Percentiles rank a stretch among this genome's conserved stretches.
Conservation (phyloP, 208 protist genomes). For the Endotrypanum monterogeii region DNA sequence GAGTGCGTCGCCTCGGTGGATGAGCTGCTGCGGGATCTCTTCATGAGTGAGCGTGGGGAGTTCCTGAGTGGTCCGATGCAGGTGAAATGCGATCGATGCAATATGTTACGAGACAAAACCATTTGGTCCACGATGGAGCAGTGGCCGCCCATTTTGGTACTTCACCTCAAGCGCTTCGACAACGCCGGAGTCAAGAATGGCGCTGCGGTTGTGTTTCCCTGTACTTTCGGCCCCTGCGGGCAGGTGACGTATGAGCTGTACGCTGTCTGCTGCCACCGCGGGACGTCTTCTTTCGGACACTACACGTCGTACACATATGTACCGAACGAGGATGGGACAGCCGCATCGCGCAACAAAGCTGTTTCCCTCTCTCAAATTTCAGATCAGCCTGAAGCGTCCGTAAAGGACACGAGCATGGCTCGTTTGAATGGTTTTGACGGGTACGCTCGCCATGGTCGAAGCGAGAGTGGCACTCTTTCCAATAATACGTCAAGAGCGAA, state of each 20-base stretch:
- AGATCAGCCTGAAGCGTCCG: not conserved
- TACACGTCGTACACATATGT: constrained; percentile 82
- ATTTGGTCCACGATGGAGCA: constrained; percentile 45
- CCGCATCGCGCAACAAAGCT: not conserved
- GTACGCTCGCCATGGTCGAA: too few relatives aligned
- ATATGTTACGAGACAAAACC: constrained; percentile 47
- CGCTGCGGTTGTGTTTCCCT: constrained; percentile 55
- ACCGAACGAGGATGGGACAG: constrained; percentile 12
- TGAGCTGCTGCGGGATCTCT: constrained; percentile 51
- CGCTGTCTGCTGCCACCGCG: constrained; percentile 76
- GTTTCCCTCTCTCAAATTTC: not conserved
- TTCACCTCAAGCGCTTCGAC: constrained; percentile 88
- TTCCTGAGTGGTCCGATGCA: constrained; percentile 57
- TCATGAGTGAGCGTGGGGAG: constrained; percentile 54
- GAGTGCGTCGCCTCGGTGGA: constrained; percentile 29
- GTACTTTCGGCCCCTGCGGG: constrained; percentile 41
- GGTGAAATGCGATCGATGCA: constrained; percentile 68
- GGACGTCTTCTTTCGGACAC: constrained; percentile 67
- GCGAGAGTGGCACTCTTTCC: not conserved
- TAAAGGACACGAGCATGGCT: too few relatives aligned
- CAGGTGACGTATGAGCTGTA: constrained; percentile 65
- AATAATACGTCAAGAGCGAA: not conserved
- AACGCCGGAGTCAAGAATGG: constrained; percentile 59
- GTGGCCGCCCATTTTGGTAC: constrained; percentile 73
- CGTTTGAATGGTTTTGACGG: not conserved